Evolutionary conservation across 257 asterid species (phyloP), one percentile per base, ranked within the genome.

Genomic region (Fraxinus quadrangulata): DNA sequence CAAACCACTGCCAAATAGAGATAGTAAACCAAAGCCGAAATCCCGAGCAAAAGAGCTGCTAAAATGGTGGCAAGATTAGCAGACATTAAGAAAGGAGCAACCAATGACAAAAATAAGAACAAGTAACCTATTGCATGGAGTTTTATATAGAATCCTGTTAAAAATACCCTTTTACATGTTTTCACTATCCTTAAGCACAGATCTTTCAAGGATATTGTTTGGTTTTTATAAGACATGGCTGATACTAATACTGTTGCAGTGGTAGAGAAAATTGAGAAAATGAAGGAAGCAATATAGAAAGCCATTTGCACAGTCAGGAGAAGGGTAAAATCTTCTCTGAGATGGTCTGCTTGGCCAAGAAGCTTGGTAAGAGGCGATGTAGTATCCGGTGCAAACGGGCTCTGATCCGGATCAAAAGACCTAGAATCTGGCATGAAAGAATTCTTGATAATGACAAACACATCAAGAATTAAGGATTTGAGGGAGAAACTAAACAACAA

Each of bases 91-190:
- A 75, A 19, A 11, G 77, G 69, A 17, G 37, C 0, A 0, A 69
- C 37, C 31, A 77, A 3, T 0, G 24, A 2, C 42, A 45, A 0
- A n/a, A 80, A 21, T 17, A 81, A 33, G 63, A 16, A 65, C 30
- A 66, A 34, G 82, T 87, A 87, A 67, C 89, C 79, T 2, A 76
- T 54, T 30, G 51, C 67, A 3, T 84, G 82, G 66, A 78, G 73
- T 4, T 79, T 78, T 0, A 85, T 78, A 31, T 79, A 82, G 54
- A 86, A 75, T 40, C 66, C 40, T 0, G 88, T 81, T 4, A 54
- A 37, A 17, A 85, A 9, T 0, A 85, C 84, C 83, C 85, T 76
- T 37, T 7, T 81, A 84, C 84, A 87, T 45, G 88, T 82, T 45
- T 23, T 71, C 0, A 40, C 5, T 16, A 87, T 54, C 63, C 65